These are phyloP conservation scores for Schizopora paradoxa DNA, from an alignment of 1,284 basidiomycete genomes.

Conservation along the genomic window DNA sequence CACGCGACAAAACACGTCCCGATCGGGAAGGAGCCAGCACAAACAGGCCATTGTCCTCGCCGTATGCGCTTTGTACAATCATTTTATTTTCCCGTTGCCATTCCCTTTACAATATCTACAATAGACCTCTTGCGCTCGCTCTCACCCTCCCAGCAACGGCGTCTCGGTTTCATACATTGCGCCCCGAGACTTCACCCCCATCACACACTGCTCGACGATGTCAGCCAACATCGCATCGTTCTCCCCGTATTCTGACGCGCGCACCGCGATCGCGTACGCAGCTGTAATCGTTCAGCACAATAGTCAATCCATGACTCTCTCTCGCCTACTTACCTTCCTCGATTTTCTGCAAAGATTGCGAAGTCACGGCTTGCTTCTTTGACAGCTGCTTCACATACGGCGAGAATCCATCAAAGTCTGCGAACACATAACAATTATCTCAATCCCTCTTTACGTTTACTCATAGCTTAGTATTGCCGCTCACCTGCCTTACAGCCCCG, in stretches of 20 bases:
- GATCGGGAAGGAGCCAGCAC: too few relatives aligned
- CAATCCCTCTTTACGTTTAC: not conserved
- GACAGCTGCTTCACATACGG: constrained; percentile 67
- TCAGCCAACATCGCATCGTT: constrained; percentile 62
- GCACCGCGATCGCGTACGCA: constrained; percentile 63
- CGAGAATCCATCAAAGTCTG: constrained; percentile 74
- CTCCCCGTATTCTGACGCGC: constrained; percentile 66
- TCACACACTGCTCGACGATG: constrained; percentile 43
- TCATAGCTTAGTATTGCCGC: constrained; percentile 22
- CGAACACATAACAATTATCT: constrained; percentile 1
- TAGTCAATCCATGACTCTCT: not conserved
- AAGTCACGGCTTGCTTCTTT: constrained; percentile 87
- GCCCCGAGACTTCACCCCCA: constrained; percentile 8
- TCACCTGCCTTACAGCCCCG: constrained; percentile 73
- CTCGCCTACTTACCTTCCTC: constrained; percentile 71
- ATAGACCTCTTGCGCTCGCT: constrained; percentile 1
- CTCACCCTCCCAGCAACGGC: not conserved
- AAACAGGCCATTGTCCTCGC: too few relatives aligned
- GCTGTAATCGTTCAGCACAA: constrained; percentile 36
- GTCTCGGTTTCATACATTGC: not conserved
- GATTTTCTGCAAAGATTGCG: constrained; percentile 86
- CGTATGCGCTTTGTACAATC: too few relatives aligned
- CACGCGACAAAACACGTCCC: too few relatives aligned
- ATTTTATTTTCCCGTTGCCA: not conserved
- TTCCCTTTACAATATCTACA: not conserved